Conservation (phyloP, 2,329 filamentous ascomycete genomes). For the Rasamsonia emersonii region DNA sequence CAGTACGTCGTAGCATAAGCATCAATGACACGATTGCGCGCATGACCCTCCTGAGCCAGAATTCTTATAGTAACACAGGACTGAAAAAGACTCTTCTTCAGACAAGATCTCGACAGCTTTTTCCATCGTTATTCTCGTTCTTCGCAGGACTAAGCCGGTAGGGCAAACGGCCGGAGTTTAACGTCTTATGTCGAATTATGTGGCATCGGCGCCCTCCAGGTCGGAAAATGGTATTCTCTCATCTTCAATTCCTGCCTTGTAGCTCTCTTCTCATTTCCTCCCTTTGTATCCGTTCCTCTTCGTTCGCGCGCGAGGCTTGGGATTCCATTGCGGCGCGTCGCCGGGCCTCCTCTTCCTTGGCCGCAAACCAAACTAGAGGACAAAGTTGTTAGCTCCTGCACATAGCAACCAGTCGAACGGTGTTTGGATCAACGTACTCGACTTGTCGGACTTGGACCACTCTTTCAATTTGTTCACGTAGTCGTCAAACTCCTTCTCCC, state of each 20-base stretch:
- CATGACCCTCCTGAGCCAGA: too few species aligned
- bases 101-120: too few species aligned
- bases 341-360: constrained; percentile 27
- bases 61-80: too few species aligned
- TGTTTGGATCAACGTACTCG: constrained; percentile 50
- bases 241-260: constrained; percentile 24
- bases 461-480: constrained; percentile 80
- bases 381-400: not conserved
- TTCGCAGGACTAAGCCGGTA: too few species aligned
- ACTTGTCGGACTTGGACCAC: constrained; percentile 83
- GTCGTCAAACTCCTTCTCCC: constrained; percentile 78
- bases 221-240: too few species aligned
- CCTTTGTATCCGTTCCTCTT: constrained; percentile 24
- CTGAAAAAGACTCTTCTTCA: too few species aligned
- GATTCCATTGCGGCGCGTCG: constrained; percentile 18
- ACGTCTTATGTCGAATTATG: too few species aligned
- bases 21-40: too few species aligned
- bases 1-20: too few species aligned
- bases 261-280: constrained; percentile 34
- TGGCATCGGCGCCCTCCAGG: too few species aligned
- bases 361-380: constrained; percentile 33
- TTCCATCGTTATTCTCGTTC: too few species aligned
- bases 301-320: constrained; percentile 18
- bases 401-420: not conserved
- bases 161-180: too few species aligned